These are phyloP conservation scores for Wallemia hederae DNA, from an alignment of 1,284 basidiomycete species.

Conservation along the genomic window DNA sequence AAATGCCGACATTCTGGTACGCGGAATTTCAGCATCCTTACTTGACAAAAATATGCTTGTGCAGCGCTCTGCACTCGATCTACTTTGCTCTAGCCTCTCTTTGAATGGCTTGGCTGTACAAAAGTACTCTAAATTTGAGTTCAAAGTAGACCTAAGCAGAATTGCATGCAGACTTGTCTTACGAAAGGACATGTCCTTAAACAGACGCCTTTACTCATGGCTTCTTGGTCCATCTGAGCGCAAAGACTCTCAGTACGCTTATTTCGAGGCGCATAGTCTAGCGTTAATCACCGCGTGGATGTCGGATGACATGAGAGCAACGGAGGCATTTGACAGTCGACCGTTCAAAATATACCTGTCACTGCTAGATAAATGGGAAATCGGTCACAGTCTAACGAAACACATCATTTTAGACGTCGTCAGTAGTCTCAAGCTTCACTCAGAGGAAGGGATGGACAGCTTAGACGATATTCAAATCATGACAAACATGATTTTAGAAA, in stretches of 20 bases:
- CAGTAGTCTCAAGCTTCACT: constrained; percentile 31
- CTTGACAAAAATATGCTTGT: constrained; percentile 74
- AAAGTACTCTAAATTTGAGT: constrained; percentile 24
- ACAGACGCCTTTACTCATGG: constrained; percentile 79
- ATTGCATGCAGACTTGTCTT: constrained; percentile 56
- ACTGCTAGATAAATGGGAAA: constrained; percentile 84
- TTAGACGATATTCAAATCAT: constrained; percentile 35
- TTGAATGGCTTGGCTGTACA: constrained; percentile 39
- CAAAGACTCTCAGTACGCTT: constrained; percentile 35
- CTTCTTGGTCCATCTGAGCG: constrained; percentile 53
- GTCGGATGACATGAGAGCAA: constrained; percentile 13
- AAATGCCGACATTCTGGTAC: constrained; percentile 71
- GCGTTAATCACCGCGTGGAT: constrained; percentile 10
- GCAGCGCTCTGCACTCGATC: constrained; percentile 46
- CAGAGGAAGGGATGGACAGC: constrained; percentile 18
- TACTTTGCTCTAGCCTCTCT: constrained; percentile 41
- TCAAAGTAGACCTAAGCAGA: constrained; percentile 44
- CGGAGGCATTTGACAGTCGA: constrained; percentile 41
- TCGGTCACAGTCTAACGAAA: constrained; percentile 54
- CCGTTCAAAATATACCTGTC: constrained; percentile 92
- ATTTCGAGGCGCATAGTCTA: constrained; percentile 37
- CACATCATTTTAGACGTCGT: constrained; percentile 50
- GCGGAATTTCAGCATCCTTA: constrained; percentile 61
- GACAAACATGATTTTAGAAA: constrained; percentile 67
- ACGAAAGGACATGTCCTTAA: constrained; percentile 69